These are phyloP conservation scores for Mycena filopes DNA, from an alignment of 768 basidiomycete genomes.

Conservation along the genomic window DNA sequence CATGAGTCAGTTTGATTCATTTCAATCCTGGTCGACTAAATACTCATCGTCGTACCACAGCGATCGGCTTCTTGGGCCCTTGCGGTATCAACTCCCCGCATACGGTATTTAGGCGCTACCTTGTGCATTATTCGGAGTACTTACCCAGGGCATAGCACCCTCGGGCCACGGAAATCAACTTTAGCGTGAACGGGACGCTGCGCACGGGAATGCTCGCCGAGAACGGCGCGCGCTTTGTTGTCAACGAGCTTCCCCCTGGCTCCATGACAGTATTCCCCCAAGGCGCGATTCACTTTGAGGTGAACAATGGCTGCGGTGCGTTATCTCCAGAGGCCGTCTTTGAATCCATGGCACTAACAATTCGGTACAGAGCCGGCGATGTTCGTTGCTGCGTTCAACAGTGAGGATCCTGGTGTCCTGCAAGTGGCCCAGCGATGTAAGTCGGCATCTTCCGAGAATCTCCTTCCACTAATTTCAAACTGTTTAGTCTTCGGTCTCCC, in stretches of 20 bases:
- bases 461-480: too few relatives aligned
- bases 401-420: slow-evolving; percentile 25
- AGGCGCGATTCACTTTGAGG: slow-evolving; percentile 34
- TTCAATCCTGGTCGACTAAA: neutral
- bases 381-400: slow-evolving; percentile 33
- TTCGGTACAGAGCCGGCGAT: slow-evolving; percentile 23
- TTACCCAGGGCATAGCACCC: slow-evolving; percentile 12
- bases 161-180: slow-evolving; percentile 34
- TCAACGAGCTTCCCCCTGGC: slow-evolving; percentile 28
- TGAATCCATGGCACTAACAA: slow-evolving; percentile 37
- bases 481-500: slow-evolving; percentile 32
- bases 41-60: slow-evolving; percentile 1
- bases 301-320: slow-evolving; percentile 32
- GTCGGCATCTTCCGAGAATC: neutral
- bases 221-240: slow-evolving; percentile 34
- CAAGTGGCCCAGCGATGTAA: slow-evolving; percentile 33
- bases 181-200: slow-evolving; percentile 34
- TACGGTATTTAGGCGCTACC: neutral
- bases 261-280: slow-evolving; percentile 31
- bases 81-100: slow-evolving; percentile 34
- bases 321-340: neutral
- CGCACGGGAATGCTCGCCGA: slow-evolving; percentile 33
- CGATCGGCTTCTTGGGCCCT: slow-evolving; percentile 29
- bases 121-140: too few relatives aligned
- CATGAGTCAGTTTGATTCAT: slow-evolving; percentile 24